Evolutionary conservation across 345 rosid genomes (phyloP).

Genomic region (Pistacia atlantica): DNA sequence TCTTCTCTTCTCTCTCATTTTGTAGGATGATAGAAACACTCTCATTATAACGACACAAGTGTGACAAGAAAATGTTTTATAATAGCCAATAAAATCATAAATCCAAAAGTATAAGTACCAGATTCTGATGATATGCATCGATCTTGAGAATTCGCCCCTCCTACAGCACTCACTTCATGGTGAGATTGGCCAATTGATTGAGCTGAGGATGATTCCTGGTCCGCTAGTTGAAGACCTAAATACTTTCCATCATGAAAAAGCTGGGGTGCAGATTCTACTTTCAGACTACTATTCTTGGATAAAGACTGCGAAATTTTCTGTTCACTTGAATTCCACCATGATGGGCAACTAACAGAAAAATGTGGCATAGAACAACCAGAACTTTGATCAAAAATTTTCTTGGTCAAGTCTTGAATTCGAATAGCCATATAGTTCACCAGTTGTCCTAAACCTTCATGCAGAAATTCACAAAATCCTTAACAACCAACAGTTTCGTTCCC

Average conservation of each 20-base stretch:
- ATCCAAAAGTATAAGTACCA: slow-evolving; percentile 30
- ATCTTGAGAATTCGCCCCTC: slow-evolving; percentile 40
- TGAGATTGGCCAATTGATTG: slow-evolving; percentile 39
- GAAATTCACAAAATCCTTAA: slow-evolving; percentile 11
- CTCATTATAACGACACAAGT: not conserved
- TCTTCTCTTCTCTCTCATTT: not conserved
- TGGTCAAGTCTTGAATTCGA: slow-evolving; percentile 33
- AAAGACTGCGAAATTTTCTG: slow-evolving; percentile 23
- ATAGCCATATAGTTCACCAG: slow-evolving; percentile 34
- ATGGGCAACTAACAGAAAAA: slow-evolving; percentile 27
- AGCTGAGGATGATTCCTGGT: slow-evolving; percentile 42
- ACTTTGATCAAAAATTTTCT: slow-evolving; percentile 30
- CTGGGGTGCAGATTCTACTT: slow-evolving; percentile 29
- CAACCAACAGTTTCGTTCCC: slow-evolving; percentile 12
- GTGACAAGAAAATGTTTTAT: not conserved
- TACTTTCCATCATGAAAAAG: slow-evolving; percentile 29
- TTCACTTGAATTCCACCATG: slow-evolving; percentile 43
- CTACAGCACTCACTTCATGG: slow-evolving; percentile 28
- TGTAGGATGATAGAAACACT: not conserved
- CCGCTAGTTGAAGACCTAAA: slow-evolving; percentile 38
- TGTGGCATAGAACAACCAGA: slow-evolving; percentile 20
- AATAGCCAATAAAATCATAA: not conserved
- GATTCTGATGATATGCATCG: slow-evolving; percentile 46
- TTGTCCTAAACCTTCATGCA: slow-evolving; percentile 5
- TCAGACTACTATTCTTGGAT: slow-evolving; percentile 28